phyloP scores from a whole-genome alignment of 169 alveolate genomes.

The Plasmodium falciparum region DNA sequence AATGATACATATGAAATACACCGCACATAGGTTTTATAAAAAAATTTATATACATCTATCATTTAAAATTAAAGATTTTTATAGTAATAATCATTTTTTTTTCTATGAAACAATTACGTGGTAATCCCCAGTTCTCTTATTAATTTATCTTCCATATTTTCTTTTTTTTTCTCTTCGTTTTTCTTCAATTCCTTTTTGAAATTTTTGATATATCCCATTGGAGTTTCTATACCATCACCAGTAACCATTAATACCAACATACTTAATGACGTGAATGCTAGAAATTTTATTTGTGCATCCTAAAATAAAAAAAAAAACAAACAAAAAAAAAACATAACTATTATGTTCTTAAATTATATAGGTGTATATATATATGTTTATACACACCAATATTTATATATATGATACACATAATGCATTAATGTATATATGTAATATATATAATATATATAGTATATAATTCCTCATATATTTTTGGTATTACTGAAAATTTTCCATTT shows the following conservation, averaged over 20 bases:
- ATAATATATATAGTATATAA: too few species aligned
- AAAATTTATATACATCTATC: too few species aligned
- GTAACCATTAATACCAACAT: slow-evolving; percentile 68
- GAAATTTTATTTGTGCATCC: slow-evolving; percentile 42
- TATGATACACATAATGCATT: too few species aligned
- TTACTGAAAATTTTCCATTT: slow-evolving; percentile 75
- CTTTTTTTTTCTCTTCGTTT: slow-evolving; percentile 28
- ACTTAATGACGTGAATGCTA: slow-evolving; percentile 67
- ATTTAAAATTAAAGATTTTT: too few species aligned
- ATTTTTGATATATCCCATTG: slow-evolving; percentile 45
- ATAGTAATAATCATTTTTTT: neutral
- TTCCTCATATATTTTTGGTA: neutral
- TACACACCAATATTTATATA: too few species aligned
- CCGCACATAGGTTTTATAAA: too few species aligned
- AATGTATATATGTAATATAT: too few species aligned
- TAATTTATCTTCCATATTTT: slow-evolving; percentile 36
- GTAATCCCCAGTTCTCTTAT: slow-evolving; percentile 51
- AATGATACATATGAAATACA: neutral
- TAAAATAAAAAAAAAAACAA: slow-evolving; percentile 8
- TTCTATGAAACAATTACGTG: slow-evolving; percentile 19
- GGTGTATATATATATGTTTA: neutral
- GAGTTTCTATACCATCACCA: slow-evolving; percentile 72
- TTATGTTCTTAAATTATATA: too few species aligned
- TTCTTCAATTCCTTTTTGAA: slow-evolving; percentile 34
- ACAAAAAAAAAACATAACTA: neutral